phyloP scores from a whole-genome alignment of 345 rosid species.

The Ceriops tagal region DNA sequence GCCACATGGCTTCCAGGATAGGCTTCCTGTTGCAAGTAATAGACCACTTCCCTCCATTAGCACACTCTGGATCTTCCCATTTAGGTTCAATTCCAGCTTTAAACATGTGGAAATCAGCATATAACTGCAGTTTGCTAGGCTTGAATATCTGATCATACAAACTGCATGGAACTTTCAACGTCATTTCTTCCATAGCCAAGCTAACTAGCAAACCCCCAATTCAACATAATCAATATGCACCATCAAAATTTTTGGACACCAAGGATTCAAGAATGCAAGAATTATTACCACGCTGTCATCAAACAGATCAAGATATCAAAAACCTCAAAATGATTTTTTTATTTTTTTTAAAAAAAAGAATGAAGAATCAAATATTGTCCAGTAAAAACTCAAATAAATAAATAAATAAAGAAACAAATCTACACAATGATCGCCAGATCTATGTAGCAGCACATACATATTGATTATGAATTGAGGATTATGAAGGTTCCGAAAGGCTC shows the following conservation, averaged over 20 bases:
- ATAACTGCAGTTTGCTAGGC: conserved; percentile 62
- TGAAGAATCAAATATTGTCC: too few relatives aligned
- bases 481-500: background rate
- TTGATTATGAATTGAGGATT: too few relatives aligned
- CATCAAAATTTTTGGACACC: background rate
- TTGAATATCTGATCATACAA: conserved; percentile 72
- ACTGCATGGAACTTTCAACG: conserved; percentile 33
- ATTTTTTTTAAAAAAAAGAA: background rate
- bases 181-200: background rate
- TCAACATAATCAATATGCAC: background rate
- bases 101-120: conserved; percentile 82
- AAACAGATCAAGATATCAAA: too few relatives aligned
- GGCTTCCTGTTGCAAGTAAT: conserved; percentile 46
- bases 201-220: background rate
- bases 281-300: background rate
- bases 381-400: too few relatives aligned
- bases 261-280: background rate
- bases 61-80: conserved; percentile 98
- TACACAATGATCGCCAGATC: too few relatives aligned
- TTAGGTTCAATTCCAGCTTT: conserved; percentile 88
- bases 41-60: conserved; percentile 91
- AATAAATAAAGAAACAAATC: too few relatives aligned
- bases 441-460: too few relatives aligned
- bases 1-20: conserved; percentile 70
- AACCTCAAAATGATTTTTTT: background rate